phyloP scores from a whole-genome alignment of 2,329 filamentous ascomycete species.

The Podosphaera fusca region DNA sequence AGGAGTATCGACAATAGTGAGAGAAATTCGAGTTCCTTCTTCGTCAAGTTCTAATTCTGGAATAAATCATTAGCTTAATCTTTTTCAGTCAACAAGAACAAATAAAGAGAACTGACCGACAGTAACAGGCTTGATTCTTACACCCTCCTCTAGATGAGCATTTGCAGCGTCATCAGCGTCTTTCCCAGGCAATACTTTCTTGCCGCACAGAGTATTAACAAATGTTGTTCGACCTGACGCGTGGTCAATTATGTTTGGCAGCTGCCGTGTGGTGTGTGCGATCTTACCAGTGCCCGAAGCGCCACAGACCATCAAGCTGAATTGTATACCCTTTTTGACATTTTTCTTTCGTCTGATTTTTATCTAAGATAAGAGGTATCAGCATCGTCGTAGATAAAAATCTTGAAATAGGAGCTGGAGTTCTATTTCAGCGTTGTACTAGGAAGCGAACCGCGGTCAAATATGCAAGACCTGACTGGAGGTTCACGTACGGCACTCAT shows the following conservation, averaged over 20 bases:
- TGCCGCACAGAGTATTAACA: constrained; percentile 96
- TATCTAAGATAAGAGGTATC: constrained; percentile 30
- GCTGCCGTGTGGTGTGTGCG: constrained; percentile 2
- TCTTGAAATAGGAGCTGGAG: too few relatives aligned
- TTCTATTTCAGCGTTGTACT: constrained; percentile 6
- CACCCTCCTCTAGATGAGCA: constrained; percentile 84
- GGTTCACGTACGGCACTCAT: constrained; percentile 26
- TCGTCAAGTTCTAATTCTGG: constrained; percentile 86
- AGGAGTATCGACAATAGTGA: constrained; percentile 96
- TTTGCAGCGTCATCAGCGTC: constrained; percentile 75
- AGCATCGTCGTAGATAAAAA: too few relatives aligned
- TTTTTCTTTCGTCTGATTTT: constrained; percentile 99
- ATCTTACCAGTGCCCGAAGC: constrained; percentile 85
- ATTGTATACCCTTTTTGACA: constrained; percentile 78
- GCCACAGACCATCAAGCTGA: constrained; percentile 99
- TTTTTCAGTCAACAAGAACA: constrained; percentile 12
- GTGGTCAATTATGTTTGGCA: constrained; percentile 5
- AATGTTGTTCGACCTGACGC: constrained; percentile 78
- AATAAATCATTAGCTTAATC: constrained; percentile 6
- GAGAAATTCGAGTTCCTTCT: constrained; percentile 90
- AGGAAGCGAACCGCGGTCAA: constrained; percentile 11
- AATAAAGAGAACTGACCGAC: constrained; percentile 44
- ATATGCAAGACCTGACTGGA: constrained; percentile 8
- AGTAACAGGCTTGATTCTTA: constrained; percentile 96
- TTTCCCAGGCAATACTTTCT: constrained; percentile 75